These are phyloP conservation scores for Suillus weaverae DNA, from an alignment of 768 basidiomycete species.

Conservation along the genomic window DNA sequence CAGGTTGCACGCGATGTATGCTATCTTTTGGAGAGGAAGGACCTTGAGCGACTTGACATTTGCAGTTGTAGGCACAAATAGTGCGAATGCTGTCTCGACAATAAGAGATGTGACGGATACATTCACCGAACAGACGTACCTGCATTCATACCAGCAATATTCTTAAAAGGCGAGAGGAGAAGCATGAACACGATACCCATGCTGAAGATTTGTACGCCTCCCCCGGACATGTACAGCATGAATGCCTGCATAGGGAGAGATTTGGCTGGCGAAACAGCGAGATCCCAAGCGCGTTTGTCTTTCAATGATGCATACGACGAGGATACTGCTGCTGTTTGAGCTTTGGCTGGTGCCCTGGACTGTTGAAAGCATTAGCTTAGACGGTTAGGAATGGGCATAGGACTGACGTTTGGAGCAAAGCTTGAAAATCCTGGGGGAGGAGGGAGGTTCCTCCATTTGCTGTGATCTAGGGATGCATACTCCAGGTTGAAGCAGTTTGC, in stretches of 20 bases:
- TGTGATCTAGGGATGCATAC: slow-evolving; percentile 32
- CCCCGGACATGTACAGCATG: slow-evolving; percentile 98
- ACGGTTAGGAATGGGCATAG: background rate
- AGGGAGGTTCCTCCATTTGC: slow-evolving; percentile 60
- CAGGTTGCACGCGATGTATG: slow-evolving; percentile 71
- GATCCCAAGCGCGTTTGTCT: slow-evolving; percentile 81
- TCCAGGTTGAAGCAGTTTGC: slow-evolving; percentile 24
- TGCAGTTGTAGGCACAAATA: slow-evolving; percentile 52
- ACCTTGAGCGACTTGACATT: slow-evolving; percentile 48
- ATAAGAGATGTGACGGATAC: background rate
- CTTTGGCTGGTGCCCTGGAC: slow-evolving; percentile 43
- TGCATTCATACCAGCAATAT: slow-evolving; percentile 72
- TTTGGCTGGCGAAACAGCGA: slow-evolving; percentile 83
- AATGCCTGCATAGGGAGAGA: slow-evolving; percentile 95
- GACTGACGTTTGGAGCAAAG: slow-evolving; percentile 29
- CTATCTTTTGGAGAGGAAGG: slow-evolving; percentile 68
- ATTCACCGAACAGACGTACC: slow-evolving; percentile 46
- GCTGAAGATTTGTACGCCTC: slow-evolving; percentile 94
- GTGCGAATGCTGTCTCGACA: slow-evolving; percentile 61
- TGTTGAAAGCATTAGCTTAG: slow-evolving; percentile 25
- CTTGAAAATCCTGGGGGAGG: slow-evolving; percentile 70
- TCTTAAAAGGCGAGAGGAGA: slow-evolving; percentile 82
- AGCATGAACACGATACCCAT: slow-evolving; percentile 97
- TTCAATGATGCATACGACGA: slow-evolving; percentile 68
- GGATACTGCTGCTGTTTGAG: slow-evolving; percentile 34